Evolutionary conservation across 305 asterid species (phyloP).

Genomic region (Fraxinus angustifolia): DNA sequence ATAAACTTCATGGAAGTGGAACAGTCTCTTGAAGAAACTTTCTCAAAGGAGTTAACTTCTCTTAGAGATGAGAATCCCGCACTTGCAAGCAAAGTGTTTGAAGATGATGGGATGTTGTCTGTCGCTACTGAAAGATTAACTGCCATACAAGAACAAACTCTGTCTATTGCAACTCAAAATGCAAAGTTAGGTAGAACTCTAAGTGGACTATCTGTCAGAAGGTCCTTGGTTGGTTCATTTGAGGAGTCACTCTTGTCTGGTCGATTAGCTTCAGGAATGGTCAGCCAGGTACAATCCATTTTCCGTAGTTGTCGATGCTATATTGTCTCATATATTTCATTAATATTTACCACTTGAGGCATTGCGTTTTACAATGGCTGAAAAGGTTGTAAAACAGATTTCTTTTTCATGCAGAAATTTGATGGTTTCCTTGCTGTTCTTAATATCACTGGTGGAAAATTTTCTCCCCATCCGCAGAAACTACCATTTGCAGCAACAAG

Average conservation of each 20-base stretch:
- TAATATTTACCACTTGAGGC: neutral
- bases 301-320: neutral
- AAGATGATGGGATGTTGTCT: constrained; percentile 43
- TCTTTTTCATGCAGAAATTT: constrained; percentile 53
- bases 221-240: constrained; percentile 89
- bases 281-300: constrained; percentile 48
- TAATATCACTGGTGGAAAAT: constrained; percentile 74
- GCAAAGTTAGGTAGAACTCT: constrained; percentile 51
- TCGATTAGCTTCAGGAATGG: constrained; percentile 70
- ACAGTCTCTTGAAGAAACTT: constrained; percentile 61
- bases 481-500: constrained; percentile 87
- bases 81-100: constrained; percentile 28
- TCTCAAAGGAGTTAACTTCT: constrained; percentile 38
- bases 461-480: constrained; percentile 79
- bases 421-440: constrained; percentile 89
- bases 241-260: constrained; percentile 93
- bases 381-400: neutral
- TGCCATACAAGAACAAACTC: constrained; percentile 32
- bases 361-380: neutral
- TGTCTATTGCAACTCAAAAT: constrained; percentile 36
- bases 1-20: constrained; percentile 66
- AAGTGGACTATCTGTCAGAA: constrained; percentile 67
- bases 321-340: constrained; percentile 9
- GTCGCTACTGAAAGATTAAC: constrained; percentile 45
- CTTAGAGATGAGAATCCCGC: constrained; percentile 31